Base-by-base conservation (phyloP, 148 eudicot genomes). In the Amaranthus palmeri region DNA sequence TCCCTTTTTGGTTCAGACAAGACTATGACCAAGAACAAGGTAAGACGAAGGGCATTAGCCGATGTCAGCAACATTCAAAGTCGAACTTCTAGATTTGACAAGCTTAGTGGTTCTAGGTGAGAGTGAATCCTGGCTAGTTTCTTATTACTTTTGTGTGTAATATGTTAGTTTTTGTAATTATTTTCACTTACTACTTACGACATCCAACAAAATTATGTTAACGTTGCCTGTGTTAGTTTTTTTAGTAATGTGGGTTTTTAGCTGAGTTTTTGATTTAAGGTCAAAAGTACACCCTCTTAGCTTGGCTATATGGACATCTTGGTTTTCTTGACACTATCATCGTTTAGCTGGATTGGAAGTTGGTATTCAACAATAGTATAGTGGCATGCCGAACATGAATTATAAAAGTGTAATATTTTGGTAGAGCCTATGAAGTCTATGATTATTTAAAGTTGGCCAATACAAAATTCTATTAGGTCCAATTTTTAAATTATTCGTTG, bases 1-100 rank as follows among this genome's bases (percentile, higher is more conserved):
- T 43, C 46, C 42, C 51, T 17, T 3, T 42, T 55, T 56, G 18
- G 42, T 76, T 57, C 78, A 85, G 91, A 69, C 14, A 78, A 67
- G 74, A 48, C 54, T 36, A 84, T 74, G 58, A 66, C 76, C 14
- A 78, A 67, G 74, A 48, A 50, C 36, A 84, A 76, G 58, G 68
- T 78, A 58, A 76, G 82, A 78, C 83, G 96, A 74, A 91, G 80
- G 76, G 96, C 78, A 45, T 73, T 91, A 72, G 91, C 87, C 8
- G 96, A 91, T 85, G 89, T 91, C 52, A 87, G 93, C 84, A 91
- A 91, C 80, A 66, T 73, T 66, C 74, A 69, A 64, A 67, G 79
- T 65, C 78, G 47, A 63, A 51, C 83, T 36, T 70, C 76, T 8
- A 76, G 67, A 68, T 61, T 70, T 76, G 82, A 79, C 48, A 72